These are phyloP conservation scores for Solanum stenotomum DNA, from an alignment of 257 asterid species.

Conservation along the genomic window DNA sequence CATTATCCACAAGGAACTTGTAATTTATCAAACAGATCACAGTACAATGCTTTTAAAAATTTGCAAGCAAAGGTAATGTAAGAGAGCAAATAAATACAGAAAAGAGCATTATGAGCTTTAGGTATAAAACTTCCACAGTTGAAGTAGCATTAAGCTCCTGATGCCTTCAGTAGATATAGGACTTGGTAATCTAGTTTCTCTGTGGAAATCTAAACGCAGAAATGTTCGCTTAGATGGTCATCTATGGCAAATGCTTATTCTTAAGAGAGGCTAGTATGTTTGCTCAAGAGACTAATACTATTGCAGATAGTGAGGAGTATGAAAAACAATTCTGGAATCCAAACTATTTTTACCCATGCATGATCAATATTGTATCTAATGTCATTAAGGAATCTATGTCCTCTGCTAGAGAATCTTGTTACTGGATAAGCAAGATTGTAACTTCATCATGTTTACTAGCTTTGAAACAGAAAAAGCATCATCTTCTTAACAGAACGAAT, in stretches of 20 bases:
- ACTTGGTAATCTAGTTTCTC: neutral
- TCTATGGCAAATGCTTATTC: neutral
- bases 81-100: neutral
- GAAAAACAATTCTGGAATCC: neutral
- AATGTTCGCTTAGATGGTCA: neutral
- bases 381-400: neutral
- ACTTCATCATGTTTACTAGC: neutral
- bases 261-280: neutral
- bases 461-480: neutral
- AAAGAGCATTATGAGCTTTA: neutral
- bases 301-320: neutral
- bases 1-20: neutral
- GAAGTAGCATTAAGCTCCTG: neutral
- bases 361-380: neutral
- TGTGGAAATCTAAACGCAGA: neutral
- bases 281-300: neutral
- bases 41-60: neutral
- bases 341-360: neutral
- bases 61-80: neutral
- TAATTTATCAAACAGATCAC: neutral
- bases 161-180: neutral
- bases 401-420: neutral
- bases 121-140: neutral
- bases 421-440: neutral
- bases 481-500: neutral